phyloP scores from a whole-genome alignment of 805 yeast genomes.

The Teunomyces funiuensis region DNA sequence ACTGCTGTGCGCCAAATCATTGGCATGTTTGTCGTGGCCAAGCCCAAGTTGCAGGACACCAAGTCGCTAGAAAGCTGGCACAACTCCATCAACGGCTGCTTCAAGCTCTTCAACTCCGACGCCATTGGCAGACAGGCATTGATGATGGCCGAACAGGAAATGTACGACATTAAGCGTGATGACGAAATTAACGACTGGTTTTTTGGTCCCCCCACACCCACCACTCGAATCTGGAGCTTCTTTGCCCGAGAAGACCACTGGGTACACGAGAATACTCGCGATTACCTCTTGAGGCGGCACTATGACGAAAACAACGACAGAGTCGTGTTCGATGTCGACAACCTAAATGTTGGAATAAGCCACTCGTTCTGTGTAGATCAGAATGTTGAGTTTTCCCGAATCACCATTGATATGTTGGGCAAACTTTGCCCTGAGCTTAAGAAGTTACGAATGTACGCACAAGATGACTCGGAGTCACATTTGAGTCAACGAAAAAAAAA shows the following conservation, averaged over 20 bases:
- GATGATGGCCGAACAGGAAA: conserved; percentile 59
- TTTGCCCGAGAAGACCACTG: conserved; percentile 66
- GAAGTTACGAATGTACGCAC: neutral
- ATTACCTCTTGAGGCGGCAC: conserved; percentile 39
- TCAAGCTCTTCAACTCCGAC: conserved; percentile 40
- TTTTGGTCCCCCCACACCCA: conserved; percentile 26
- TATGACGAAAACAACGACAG: conserved; percentile 25
- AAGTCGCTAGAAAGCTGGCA: conserved; percentile 28
- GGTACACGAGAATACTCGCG: conserved; percentile 56
- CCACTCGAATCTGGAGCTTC: conserved; percentile 49
- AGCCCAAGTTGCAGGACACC: conserved; percentile 18
- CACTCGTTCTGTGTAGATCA: conserved; percentile 65
- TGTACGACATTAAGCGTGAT: conserved; percentile 50
- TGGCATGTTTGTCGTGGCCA: conserved; percentile 22
- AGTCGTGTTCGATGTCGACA: conserved; percentile 32
- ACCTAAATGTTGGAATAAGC: conserved; percentile 37
- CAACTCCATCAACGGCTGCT: conserved; percentile 43
- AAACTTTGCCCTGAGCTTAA: conserved; percentile 4
- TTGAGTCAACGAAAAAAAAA: conserved; percentile 5
- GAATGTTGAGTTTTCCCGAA: conserved; percentile 49
- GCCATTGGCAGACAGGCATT: conserved; percentile 54
- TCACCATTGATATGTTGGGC: conserved; percentile 27
- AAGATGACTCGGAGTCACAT: conserved; percentile 7
- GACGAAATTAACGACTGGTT: conserved; percentile 51
- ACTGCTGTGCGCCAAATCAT: conserved; percentile 22